Evolutionary conservation across 805 yeast species (phyloP).

Genomic region (Danielia oregonensis): DNA sequence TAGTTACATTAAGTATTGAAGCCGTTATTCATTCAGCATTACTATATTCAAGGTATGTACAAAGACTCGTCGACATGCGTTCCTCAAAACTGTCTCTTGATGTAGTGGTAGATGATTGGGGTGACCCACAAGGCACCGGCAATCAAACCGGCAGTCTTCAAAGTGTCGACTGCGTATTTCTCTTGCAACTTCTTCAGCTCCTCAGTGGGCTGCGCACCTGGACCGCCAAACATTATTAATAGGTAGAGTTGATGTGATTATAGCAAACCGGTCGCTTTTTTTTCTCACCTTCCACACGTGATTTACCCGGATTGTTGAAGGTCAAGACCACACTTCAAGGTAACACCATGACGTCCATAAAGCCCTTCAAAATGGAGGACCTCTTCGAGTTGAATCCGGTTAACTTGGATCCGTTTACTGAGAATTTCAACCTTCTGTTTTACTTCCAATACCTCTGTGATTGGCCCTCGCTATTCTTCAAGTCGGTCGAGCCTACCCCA

Average conservation of each 20-base stretch:
- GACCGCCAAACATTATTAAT: slow-evolving; percentile 50
- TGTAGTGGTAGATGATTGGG: slow-evolving; percentile 54
- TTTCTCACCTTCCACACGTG: slow-evolving; percentile 1
- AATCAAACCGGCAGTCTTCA: slow-evolving; percentile 55
- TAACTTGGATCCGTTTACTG: slow-evolving; percentile 87
- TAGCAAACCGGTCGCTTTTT: neutral
- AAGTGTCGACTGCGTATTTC: slow-evolving; percentile 55
- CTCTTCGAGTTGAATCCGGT: slow-evolving; percentile 67
- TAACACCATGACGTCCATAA: slow-evolving; percentile 89
- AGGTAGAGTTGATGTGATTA: too few relatives aligned
- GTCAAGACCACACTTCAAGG: neutral
- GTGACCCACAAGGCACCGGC: slow-evolving; percentile 62
- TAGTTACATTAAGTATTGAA: neutral
- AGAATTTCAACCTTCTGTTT: slow-evolving; percentile 81
- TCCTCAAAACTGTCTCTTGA: slow-evolving; percentile 46
- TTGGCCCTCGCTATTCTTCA: slow-evolving; percentile 91
- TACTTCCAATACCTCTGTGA: slow-evolving; percentile 76
- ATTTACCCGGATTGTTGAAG: slow-evolving; percentile 1
- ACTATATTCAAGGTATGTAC: neutral
- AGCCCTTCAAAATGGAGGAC: slow-evolving; percentile 86
- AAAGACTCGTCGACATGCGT: too few relatives aligned
- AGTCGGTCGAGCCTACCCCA: slow-evolving; percentile 46
- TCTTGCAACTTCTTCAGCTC: slow-evolving; percentile 68
- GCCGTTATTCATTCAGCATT: neutral
- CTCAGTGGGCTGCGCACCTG: slow-evolving; percentile 46